A percentile compares a stretch with the other conserved stretches of the same genome.
Conservation (phyloP, 176 grass and related monocot species). For the Carex scoparia region DNA sequence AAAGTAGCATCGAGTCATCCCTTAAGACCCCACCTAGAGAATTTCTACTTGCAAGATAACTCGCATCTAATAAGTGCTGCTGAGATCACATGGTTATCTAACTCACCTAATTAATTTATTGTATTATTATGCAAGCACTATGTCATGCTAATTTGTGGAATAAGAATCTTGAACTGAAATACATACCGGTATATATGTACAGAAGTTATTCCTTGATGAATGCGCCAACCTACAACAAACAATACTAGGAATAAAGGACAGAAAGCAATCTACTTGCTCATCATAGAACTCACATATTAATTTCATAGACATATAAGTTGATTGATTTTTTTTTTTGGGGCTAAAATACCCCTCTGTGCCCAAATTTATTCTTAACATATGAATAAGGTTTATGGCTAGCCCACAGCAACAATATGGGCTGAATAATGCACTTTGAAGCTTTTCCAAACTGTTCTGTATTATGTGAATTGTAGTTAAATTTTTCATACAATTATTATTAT, state of each 20-base stretch:
- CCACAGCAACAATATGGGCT: neutral
- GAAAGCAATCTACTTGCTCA: neutral
- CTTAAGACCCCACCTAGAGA: constrained; percentile 12
- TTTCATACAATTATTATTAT: neutral
- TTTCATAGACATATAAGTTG: neutral
- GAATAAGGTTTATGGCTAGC: neutral
- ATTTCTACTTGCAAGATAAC: constrained; percentile 9
- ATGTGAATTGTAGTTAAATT: neutral
- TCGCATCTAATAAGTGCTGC: neutral
- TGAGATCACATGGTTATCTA: constrained; percentile 1
- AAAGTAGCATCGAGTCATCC: constrained; percentile 19
- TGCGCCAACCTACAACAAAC: neutral
- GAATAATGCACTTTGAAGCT: neutral
- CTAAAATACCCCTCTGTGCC: neutral
- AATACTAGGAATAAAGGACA: neutral
- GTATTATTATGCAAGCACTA: neutral
- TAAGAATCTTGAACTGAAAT: constrained; percentile 13
- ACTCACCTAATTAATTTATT: constrained; percentile 9
- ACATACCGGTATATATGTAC: neutral
- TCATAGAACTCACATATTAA: neutral
- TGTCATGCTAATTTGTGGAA: neutral
- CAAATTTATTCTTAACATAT: neutral
- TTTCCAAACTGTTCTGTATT: too few species aligned
- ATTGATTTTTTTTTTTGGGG: neutral
- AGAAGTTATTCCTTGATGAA: neutral